phyloP scores from a whole-genome alignment of 2,329 filamentous ascomycete genomes.

The Tolypocladium ophioglossoides region DNA sequence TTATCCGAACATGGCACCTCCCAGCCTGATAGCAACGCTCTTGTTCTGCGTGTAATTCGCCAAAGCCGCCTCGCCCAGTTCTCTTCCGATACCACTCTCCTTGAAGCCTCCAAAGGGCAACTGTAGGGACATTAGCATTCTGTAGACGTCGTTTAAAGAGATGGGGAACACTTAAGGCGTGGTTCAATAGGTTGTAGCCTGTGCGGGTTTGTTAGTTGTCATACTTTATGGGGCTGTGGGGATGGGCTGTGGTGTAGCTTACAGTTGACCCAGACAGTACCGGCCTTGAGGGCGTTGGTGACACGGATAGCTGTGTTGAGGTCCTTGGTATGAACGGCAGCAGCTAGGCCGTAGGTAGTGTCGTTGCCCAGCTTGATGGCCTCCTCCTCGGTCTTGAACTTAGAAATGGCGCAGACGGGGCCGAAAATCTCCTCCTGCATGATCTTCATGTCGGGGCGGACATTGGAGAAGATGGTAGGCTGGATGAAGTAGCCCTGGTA shows the following conservation, averaged over 20 bases:
- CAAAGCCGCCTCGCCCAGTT: slow-evolving; percentile 59
- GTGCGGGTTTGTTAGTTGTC: slow-evolving; percentile 5
- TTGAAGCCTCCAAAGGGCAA: slow-evolving; percentile 67
- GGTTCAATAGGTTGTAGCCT: slow-evolving; percentile 60
- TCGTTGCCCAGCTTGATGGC: slow-evolving; percentile 66
- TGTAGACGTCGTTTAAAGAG: too few species aligned
- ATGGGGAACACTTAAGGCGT: too few species aligned
- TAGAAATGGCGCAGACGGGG: slow-evolving; percentile 73
- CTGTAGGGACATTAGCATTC: slow-evolving; percentile 26
- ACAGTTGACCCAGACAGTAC: slow-evolving; percentile 49
- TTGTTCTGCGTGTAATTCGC: slow-evolving; percentile 60
- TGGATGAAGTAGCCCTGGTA: slow-evolving; percentile 81
- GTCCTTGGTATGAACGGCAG: slow-evolving; percentile 73
- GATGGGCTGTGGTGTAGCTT: neutral
- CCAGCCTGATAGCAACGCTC: slow-evolving; percentile 43
- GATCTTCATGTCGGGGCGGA: slow-evolving; percentile 78
- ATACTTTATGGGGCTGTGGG: neutral
- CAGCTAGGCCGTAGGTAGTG: slow-evolving; percentile 71
- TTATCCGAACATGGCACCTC: slow-evolving; percentile 11
- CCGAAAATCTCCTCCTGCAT: slow-evolving; percentile 90
- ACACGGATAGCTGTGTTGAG: slow-evolving; percentile 75
- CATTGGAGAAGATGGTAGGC: slow-evolving; percentile 82
- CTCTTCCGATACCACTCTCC: slow-evolving; percentile 66
- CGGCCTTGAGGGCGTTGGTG: slow-evolving; percentile 63
- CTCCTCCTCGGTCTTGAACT: slow-evolving; percentile 77